Conservation (phyloP, 345 rosid genomes). For the Dovyalis caffra region DNA sequence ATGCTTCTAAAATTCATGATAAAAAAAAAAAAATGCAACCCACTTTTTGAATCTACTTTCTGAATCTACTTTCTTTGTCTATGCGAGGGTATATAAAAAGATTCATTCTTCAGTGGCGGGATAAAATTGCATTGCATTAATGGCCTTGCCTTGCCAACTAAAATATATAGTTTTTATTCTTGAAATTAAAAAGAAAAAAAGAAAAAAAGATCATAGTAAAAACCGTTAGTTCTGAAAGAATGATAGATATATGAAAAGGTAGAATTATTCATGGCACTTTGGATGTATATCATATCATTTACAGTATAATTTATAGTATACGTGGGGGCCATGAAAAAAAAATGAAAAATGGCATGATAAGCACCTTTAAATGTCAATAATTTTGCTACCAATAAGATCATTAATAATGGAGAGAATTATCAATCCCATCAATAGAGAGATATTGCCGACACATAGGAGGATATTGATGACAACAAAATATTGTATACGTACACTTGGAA, state of each 20-base stretch:
- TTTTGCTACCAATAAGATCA: background rate
- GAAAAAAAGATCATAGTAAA: too few species aligned
- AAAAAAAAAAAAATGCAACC: background rate
- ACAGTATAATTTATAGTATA: background rate
- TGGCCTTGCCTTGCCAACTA: too few species aligned
- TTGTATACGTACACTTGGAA: background rate
- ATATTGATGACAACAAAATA: constrained; percentile 9
- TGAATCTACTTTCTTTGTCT: too few species aligned
- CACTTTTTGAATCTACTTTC: too few species aligned
- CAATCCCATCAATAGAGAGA: background rate
- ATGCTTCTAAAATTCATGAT: background rate
- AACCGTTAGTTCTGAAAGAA: too few species aligned
- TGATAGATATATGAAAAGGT: background rate
- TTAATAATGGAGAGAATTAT: background rate
- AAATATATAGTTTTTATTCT: too few species aligned
- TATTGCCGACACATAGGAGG: constrained; percentile 23
- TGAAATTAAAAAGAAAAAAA: too few species aligned
- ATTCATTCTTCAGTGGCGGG: too few species aligned
- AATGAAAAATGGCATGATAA: constrained; percentile 19
- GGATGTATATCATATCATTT: background rate
- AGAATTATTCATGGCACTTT: background rate
- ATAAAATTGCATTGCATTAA: too few species aligned
- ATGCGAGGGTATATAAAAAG: too few species aligned
- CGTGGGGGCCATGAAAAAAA: background rate
- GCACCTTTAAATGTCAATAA: constrained; percentile 15